Percentiles rank a stretch among this genome's conserved stretches.
These are phyloP conservation scores for Dimocarpus longan DNA, from an alignment of 345 rosid species.

Conservation along the genomic window DNA sequence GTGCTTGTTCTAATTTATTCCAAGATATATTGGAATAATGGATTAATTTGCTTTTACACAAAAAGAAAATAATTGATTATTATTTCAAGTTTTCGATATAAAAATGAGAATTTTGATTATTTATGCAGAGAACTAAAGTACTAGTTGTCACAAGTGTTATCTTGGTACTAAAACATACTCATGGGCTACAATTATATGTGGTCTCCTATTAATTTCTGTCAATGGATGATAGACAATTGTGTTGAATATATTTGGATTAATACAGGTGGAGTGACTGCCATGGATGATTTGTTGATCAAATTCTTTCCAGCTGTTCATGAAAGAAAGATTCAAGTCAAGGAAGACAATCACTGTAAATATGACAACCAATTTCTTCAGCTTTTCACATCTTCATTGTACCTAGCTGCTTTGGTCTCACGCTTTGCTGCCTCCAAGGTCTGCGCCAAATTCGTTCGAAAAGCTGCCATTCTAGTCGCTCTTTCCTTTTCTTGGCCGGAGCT, in stretches of 20 bases:
- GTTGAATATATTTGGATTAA: background rate
- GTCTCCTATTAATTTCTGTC: background rate
- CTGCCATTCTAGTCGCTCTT: slow-evolving; percentile 45
- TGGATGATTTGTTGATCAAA: slow-evolving; percentile 54
- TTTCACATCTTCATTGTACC: slow-evolving; percentile 54
- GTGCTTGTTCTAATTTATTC: background rate
- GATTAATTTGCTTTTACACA: no score
- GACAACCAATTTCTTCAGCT: slow-evolving; percentile 47
- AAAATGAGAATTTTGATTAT: no score
- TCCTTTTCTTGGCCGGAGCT: slow-evolving; percentile 38
- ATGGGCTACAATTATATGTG: background rate
- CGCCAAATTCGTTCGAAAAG: slow-evolving; percentile 42
- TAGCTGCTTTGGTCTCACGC: slow-evolving; percentile 47
- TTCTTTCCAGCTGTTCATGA: slow-evolving; percentile 47
- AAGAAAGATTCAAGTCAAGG: slow-evolving; percentile 38
- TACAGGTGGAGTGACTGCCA: slow-evolving; percentile 56
- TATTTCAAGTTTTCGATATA: no score
- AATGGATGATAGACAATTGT: background rate
- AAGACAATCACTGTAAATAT: slow-evolving; percentile 58
- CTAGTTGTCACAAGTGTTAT: background rate
- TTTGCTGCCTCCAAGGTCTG: slow-evolving; percentile 44
- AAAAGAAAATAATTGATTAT: no score
- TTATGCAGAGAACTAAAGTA: no score
- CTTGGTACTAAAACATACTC: background rate
- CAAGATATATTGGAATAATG: no score